Evolutionary conservation across 192 early-diverging fungal species (phyloP).

Genomic region (Coemansia sp.): DNA sequence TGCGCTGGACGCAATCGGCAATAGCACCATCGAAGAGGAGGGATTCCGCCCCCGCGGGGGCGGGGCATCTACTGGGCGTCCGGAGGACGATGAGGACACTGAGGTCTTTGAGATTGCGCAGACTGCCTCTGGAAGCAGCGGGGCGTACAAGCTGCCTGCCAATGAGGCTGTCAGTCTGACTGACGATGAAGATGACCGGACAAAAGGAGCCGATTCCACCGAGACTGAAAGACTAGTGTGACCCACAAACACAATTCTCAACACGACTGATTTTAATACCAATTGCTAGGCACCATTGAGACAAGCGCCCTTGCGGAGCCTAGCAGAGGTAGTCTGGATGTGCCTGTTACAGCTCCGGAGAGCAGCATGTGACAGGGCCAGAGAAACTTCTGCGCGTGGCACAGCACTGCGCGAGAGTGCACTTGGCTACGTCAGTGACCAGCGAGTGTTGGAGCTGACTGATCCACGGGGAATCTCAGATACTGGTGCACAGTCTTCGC

Average conservation of each 20-base stretch:
- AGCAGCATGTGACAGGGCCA: no score
- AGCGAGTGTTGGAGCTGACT: no score
- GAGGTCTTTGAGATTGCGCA: constrained; percentile 34
- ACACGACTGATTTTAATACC: no score
- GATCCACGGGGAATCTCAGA: no score
- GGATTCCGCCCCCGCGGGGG: not conserved
- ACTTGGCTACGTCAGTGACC: no score
- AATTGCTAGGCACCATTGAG: no score
- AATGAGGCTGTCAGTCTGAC: not conserved
- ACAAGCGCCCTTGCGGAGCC: no score
- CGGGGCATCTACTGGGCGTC: not conserved
- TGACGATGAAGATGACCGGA: constrained; percentile 9
- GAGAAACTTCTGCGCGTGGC: no score
- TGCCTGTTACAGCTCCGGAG: no score
- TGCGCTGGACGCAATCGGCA: constrained; percentile 22
- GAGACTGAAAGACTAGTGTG: constrained; percentile 29
- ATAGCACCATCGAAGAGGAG: constrained; percentile 15
- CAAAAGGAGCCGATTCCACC: constrained; percentile 5
- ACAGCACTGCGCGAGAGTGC: no score
- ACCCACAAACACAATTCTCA: not conserved
- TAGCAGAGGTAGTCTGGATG: no score
- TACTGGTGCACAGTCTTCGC: no score
- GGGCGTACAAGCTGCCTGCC: not conserved
- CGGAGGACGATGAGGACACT: constrained; percentile 32
- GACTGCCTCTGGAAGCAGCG: constrained; percentile 2